A percentile compares a stretch with the other conserved stretches of the same genome.
Evolutionary conservation across 2,329 filamentous ascomycete species (phyloP).

Genomic region (Fusarium subglutinans): DNA sequence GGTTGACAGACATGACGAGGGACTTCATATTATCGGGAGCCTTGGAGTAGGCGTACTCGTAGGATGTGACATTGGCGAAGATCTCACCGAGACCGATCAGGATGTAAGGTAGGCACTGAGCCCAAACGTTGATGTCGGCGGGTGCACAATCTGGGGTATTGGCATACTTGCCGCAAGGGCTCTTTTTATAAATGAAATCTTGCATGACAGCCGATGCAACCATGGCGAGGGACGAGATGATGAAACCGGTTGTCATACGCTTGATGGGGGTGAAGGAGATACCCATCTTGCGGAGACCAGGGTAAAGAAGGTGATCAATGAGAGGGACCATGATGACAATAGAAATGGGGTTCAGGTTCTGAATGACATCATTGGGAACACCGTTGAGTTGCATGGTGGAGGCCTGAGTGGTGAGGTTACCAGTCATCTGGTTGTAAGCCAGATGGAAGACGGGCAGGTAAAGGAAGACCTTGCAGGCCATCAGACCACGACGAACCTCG

Average conservation of each 20-base stretch:
- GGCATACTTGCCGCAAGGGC: constrained; percentile 67
- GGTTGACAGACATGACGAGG: constrained; percentile 74
- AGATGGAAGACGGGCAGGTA: constrained; percentile 74
- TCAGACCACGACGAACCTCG: constrained; percentile 75
- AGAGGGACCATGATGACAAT: constrained; percentile 80
- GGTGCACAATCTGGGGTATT: constrained; percentile 55
- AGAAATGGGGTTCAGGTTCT: constrained; percentile 79
- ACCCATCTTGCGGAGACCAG: constrained; percentile 68
- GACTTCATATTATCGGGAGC: constrained; percentile 83
- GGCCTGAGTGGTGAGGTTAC: constrained; percentile 71
- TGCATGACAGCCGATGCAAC: constrained; percentile 65
- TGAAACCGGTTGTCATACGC: constrained; percentile 77
- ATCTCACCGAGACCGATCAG: constrained; percentile 63
- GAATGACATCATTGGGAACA: constrained; percentile 80
- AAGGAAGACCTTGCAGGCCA: constrained; percentile 75
- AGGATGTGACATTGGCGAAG: constrained; percentile 66
- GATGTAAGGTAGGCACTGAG: constrained; percentile 62
- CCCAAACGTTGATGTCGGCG: constrained; percentile 73
- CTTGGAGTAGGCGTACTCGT: constrained; percentile 82
- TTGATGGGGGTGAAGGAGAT: constrained; percentile 79
- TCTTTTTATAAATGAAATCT: constrained; percentile 70
- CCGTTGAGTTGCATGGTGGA: constrained; percentile 73
- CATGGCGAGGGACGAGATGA: constrained; percentile 71
- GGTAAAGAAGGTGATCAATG: constrained; percentile 75
- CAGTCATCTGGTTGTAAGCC: constrained; percentile 68